A percentile compares a stretch with the other conserved stretches of the same genome.
These are phyloP conservation scores for Datura wrightii DNA, from an alignment of 257 asterid species.

Conservation along the genomic window DNA sequence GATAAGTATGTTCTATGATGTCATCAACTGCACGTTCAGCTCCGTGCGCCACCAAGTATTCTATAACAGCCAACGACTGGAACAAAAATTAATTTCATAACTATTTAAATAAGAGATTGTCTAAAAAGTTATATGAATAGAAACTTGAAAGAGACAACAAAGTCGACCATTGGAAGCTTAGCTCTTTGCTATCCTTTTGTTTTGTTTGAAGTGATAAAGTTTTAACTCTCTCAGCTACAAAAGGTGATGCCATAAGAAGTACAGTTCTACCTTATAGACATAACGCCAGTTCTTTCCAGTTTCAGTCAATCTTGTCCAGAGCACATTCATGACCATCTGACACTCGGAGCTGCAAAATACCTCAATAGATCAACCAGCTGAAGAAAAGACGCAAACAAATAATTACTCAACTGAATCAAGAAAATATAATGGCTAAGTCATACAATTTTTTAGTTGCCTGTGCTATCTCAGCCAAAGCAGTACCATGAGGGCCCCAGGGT, in stretches of 20 bases:
- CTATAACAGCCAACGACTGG: slow-evolving; percentile 89
- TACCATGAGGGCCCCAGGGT: slow-evolving; percentile 99
- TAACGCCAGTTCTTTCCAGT: slow-evolving; percentile 89
- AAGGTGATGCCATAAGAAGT: slow-evolving; percentile 24
- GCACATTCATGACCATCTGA: slow-evolving; percentile 87
- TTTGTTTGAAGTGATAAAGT: slow-evolving; percentile 7
- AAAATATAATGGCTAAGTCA: slow-evolving; percentile 31
- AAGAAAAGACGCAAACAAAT: slow-evolving; percentile 26
- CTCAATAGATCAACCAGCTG: slow-evolving; percentile 44
- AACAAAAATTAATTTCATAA: slow-evolving; percentile 34
- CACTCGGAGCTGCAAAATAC: slow-evolving; percentile 79
- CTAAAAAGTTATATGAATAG: slow-evolving; percentile 27
- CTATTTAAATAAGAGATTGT: background rate
- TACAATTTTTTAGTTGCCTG: slow-evolving; percentile 93
- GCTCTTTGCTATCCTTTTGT: slow-evolving; percentile 11
- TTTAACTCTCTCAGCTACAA: background rate
- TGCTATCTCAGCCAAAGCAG: slow-evolving; percentile 91
- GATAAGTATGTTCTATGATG: slow-evolving; percentile 87
- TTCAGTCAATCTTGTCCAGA: slow-evolving; percentile 87
- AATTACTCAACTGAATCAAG: slow-evolving; percentile 14
- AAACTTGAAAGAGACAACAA: slow-evolving; percentile 28
- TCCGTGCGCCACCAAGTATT: slow-evolving; percentile 96
- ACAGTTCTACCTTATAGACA: slow-evolving; percentile 74
- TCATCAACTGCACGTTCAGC: slow-evolving; percentile 98
- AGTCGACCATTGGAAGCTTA: slow-evolving; percentile 21